phyloP scores from a whole-genome alignment of 2,329 filamentous ascomycete species.

The Diaporthe sp. region DNA sequence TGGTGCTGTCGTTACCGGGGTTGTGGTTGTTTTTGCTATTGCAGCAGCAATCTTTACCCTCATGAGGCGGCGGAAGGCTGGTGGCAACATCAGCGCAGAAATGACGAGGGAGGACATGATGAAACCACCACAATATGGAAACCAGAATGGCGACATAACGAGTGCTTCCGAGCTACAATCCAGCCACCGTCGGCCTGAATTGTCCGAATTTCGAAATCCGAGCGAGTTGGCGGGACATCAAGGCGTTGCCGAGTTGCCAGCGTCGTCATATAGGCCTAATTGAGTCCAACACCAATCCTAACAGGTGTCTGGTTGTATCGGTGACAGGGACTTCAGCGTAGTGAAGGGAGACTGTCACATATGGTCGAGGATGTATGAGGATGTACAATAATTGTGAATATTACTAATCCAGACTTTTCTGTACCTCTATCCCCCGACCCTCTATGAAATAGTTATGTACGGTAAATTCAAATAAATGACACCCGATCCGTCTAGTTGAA shows the following conservation, averaged over 20 bases:
- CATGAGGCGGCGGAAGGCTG: not conserved
- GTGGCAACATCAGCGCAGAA: not conserved
- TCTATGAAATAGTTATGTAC: not conserved
- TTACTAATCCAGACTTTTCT: not conserved
- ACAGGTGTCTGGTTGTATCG: too few relatives aligned
- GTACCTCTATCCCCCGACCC: not conserved
- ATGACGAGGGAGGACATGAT: not conserved
- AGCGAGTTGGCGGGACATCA: not conserved
- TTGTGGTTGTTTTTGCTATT: not conserved
- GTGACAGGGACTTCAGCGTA: not conserved
- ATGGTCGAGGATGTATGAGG: not conserved
- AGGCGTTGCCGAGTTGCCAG: not conserved
- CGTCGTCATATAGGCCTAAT: not conserved
- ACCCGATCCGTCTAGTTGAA: slow-evolving; percentile 63
- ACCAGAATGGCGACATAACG: not conserved
- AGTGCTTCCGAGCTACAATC: not conserved
- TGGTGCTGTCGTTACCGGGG: not conserved
- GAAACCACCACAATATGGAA: not conserved
- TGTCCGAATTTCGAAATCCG: not conserved
- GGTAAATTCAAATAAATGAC: not conserved
- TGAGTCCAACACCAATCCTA: not conserved
- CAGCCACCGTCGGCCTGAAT: not conserved
- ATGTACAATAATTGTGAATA: not conserved
- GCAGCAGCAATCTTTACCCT: not conserved
- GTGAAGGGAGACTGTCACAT: not conserved